These are phyloP conservation scores for Amanita inopinata DNA, from an alignment of 768 basidiomycete genomes.

Conservation along the genomic window DNA sequence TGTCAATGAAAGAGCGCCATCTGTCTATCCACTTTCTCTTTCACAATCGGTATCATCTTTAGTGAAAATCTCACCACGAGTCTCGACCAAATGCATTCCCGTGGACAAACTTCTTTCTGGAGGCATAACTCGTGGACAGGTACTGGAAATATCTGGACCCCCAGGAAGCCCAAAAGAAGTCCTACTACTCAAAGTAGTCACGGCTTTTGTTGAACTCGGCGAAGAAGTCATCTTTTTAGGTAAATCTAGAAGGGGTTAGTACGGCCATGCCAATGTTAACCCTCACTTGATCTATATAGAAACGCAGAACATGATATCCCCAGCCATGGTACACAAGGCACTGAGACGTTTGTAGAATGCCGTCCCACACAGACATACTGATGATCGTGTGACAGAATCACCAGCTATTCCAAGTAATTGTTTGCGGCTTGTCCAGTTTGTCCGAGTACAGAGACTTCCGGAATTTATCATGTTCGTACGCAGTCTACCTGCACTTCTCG, in stretches of 20 bases:
- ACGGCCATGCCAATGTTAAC: slow-evolving; percentile 1
- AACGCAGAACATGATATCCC: slow-evolving; percentile 34
- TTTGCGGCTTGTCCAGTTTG: slow-evolving; percentile 26
- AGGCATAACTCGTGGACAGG: slow-evolving; percentile 49
- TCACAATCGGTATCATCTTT: slow-evolving; percentile 52
- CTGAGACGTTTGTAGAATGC: slow-evolving; percentile 21
- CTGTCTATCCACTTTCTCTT: slow-evolving; percentile 19
- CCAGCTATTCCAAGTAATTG: slow-evolving; percentile 14
- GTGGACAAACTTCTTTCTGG: slow-evolving; percentile 54
- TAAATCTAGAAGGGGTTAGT: slow-evolving; percentile 21
- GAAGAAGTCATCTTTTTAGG: slow-evolving; percentile 59
- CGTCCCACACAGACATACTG: slow-evolving; percentile 12
- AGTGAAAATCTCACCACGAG: slow-evolving; percentile 17
- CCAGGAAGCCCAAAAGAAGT: slow-evolving; percentile 61
- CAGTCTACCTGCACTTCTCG: slow-evolving; percentile 38
- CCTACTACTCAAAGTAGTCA: slow-evolving; percentile 40
- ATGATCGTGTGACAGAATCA: slow-evolving; percentile 10
- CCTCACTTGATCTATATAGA: slow-evolving; percentile 23
- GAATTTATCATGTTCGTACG: slow-evolving; percentile 53
- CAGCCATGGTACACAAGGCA: slow-evolving; percentile 19
- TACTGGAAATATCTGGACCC: slow-evolving; percentile 70
- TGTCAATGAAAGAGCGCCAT: slow-evolving; percentile 10
- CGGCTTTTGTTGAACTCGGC: slow-evolving; percentile 34
- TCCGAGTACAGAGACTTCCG: slow-evolving; percentile 34
- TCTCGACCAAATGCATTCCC: slow-evolving; percentile 35